Evolutionary conservation across 805 yeast species (phyloP).

Genomic region (Scheffersomyces stipitis): DNA sequence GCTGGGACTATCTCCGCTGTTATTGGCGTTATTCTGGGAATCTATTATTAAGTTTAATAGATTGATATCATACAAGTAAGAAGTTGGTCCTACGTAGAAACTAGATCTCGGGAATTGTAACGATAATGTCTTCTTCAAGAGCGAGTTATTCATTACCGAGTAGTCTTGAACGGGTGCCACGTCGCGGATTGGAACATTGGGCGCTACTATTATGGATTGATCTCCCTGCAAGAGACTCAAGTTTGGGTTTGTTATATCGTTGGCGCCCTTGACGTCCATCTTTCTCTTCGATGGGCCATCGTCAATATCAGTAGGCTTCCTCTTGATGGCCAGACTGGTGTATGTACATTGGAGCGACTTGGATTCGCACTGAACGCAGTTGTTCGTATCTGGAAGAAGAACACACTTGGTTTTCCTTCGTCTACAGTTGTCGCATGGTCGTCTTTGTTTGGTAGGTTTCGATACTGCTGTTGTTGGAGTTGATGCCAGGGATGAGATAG

Average conservation of each 20-base stretch:
- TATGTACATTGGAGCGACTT: constrained; percentile 75
- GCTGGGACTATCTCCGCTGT: constrained; percentile 6
- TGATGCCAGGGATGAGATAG: not conserved
- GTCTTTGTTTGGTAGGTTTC: constrained; percentile 38
- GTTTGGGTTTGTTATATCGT: constrained; percentile 7
- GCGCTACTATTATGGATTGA: constrained; percentile 27
- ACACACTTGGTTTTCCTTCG: constrained; percentile 80
- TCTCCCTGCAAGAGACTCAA: constrained; percentile 9
- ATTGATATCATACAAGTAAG: constrained; percentile 68
- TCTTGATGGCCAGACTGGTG: constrained; percentile 52
- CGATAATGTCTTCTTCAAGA: constrained; percentile 67
- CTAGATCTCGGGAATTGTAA: constrained; percentile 88
- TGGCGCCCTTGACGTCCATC: constrained; percentile 10
- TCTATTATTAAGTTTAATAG: constrained; percentile 61
- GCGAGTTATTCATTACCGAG: constrained; percentile 58
- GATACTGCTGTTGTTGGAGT: not conserved
- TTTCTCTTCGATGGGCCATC: constrained; percentile 10
- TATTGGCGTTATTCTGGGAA: constrained; percentile 37
- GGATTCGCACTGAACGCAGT: constrained; percentile 75
- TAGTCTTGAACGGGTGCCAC: constrained; percentile 67
- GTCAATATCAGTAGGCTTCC: constrained; percentile 22
- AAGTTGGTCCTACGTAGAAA: constrained; percentile 84
- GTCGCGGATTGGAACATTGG: constrained; percentile 49
- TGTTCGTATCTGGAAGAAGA: constrained; percentile 56
- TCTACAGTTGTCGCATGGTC: constrained; percentile 86